phyloP scores from a whole-genome alignment of 768 basidiomycete genomes.

The Pisolithus orientalis region DNA sequence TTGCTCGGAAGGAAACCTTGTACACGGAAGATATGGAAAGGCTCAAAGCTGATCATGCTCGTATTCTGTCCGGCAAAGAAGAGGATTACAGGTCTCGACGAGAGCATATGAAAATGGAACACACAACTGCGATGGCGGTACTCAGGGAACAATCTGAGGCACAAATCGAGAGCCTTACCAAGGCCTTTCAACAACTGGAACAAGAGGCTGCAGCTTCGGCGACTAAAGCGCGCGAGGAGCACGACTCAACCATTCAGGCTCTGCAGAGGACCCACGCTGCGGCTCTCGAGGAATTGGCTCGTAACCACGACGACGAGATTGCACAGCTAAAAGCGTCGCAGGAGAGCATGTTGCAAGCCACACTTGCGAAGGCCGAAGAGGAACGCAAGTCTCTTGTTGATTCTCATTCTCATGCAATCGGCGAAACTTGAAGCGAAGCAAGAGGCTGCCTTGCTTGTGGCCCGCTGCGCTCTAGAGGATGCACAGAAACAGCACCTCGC shows the following conservation, averaged over 20 bases:
- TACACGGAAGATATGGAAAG: conserved; percentile 61
- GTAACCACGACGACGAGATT: conserved; percentile 51
- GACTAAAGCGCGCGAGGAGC: conserved; percentile 36
- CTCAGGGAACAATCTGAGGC: conserved; percentile 30
- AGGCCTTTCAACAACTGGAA: conserved; percentile 42
- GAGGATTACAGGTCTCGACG: conserved; percentile 47
- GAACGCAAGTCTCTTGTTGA: conserved; percentile 31
- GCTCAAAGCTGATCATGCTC: conserved; percentile 57
- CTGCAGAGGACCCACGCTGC: conserved; percentile 52
- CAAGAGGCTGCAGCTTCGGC: conserved; percentile 36
- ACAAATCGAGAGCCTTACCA: conserved; percentile 60
- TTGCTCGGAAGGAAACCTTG: conserved; percentile 58
- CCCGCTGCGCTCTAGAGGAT: conserved; percentile 35
- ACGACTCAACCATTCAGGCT: conserved; percentile 40
- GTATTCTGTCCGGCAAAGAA: conserved; percentile 46
- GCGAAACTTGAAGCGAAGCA: conserved; percentile 40
- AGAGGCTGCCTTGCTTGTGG: conserved; percentile 36
- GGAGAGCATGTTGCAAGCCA: conserved; percentile 30
- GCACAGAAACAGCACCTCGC: conserved; percentile 30
- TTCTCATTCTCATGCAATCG: conserved; percentile 38
- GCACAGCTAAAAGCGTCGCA: conserved; percentile 44
- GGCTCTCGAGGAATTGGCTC: conserved; percentile 49
- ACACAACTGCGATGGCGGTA: conserved; percentile 26
- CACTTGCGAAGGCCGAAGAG: conserved; percentile 27
- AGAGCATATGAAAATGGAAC: conserved; percentile 29